phyloP scores from a whole-genome alignment of 768 basidiomycete species.

The Lentinula boryana region DNA sequence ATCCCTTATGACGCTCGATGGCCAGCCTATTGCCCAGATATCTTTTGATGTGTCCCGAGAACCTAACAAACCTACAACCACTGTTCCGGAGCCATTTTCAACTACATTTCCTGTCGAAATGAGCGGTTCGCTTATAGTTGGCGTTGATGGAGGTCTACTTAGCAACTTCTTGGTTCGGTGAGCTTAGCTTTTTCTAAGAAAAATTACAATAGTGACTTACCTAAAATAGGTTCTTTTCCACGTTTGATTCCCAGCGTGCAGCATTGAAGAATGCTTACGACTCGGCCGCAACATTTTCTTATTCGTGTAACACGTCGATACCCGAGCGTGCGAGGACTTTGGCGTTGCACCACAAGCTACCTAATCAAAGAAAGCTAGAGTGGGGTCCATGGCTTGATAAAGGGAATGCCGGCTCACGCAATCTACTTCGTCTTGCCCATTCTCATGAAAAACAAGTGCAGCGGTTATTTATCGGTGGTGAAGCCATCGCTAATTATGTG shows the following conservation, averaged over 20 bases:
- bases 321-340: slow-evolving; percentile 72
- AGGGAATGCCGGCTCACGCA: slow-evolving; percentile 63
- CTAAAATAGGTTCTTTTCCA: slow-evolving; percentile 66
- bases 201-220: slow-evolving; percentile 8
- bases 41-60: slow-evolving; percentile 69
- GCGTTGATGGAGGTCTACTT: slow-evolving; percentile 62
- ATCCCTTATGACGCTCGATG: slow-evolving; percentile 78
- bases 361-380: slow-evolving; percentile 77
- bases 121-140: slow-evolving; percentile 67
- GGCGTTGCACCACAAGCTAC: slow-evolving; percentile 63
- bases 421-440: slow-evolving; percentile 61
- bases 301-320: slow-evolving; percentile 78
- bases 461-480: slow-evolving; percentile 68
- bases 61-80: slow-evolving; percentile 32
- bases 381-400: slow-evolving; percentile 68
- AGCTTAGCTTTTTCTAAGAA: slow-evolving; percentile 18
- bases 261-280: slow-evolving; percentile 71
- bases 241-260: slow-evolving; percentile 74
- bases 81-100: slow-evolving; percentile 40
- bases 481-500: slow-evolving; percentile 56
- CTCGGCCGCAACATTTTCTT: slow-evolving; percentile 86
- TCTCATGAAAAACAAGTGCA: slow-evolving; percentile 56
- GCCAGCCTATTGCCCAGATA: slow-evolving; percentile 72
- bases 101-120: slow-evolving; percentile 78
- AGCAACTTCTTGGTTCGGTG: slow-evolving; percentile 76